Conservation (phyloP, 2,329 filamentous ascomycete species). For the Monosporascus sp. region DNA sequence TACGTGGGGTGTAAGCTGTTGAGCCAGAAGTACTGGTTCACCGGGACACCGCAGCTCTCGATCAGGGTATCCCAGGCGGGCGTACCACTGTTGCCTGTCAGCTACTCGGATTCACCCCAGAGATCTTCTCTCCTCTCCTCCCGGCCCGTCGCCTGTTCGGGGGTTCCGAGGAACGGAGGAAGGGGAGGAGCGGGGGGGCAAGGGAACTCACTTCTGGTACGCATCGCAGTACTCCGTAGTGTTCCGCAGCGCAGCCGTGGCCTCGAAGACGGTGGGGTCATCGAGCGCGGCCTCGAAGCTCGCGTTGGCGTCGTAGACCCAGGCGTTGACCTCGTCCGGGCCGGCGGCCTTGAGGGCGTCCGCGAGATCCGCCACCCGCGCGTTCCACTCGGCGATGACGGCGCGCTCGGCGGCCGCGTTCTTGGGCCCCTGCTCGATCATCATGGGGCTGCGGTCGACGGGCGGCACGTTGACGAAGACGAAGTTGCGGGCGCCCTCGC, state of each 20-base stretch:
- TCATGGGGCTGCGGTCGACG: slow-evolving; percentile 49
- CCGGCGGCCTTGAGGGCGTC: slow-evolving; percentile 30
- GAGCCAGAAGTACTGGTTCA: slow-evolving; percentile 62
- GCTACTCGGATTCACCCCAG: not conserved
- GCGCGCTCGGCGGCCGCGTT: slow-evolving; percentile 31
- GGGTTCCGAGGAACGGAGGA: not conserved
- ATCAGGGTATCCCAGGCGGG: slow-evolving; percentile 34
- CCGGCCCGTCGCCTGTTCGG: too few relatives aligned
- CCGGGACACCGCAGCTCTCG: slow-evolving; percentile 45
- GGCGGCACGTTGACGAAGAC: slow-evolving; percentile 56
- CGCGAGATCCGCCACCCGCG: slow-evolving; percentile 36
- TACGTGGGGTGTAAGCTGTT: slow-evolving; percentile 61
- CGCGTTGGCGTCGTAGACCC: slow-evolving; percentile 47
- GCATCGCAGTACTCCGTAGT: slow-evolving; percentile 48
- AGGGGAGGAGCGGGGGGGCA: not conserved
- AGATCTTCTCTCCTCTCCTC: too few relatives aligned
- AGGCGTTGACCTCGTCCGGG: slow-evolving; percentile 40
- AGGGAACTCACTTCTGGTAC: slow-evolving; percentile 46
- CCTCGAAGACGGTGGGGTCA: slow-evolving; percentile 41
- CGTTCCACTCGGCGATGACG: slow-evolving; percentile 50
- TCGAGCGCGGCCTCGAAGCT: slow-evolving; percentile 50
- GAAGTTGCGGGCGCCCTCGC: slow-evolving; percentile 52
- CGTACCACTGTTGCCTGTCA: slow-evolving; percentile 36
- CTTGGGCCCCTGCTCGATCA: slow-evolving; percentile 31
- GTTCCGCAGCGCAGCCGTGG: slow-evolving; percentile 51